These are phyloP conservation scores for Paramecium octaurelia DNA, from an alignment of 73 alveolate species.

Conservation along the genomic window DNA sequence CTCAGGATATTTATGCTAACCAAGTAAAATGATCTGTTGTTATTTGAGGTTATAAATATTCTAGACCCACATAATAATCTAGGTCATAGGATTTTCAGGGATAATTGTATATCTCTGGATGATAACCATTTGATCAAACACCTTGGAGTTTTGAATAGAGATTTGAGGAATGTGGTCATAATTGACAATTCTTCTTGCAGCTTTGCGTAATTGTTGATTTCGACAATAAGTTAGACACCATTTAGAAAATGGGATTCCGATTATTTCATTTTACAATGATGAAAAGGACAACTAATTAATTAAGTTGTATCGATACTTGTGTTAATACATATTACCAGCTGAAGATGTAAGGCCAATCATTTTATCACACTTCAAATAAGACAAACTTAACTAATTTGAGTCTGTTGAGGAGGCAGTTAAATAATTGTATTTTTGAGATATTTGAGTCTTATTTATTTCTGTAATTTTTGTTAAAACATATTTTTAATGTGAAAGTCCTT, in stretches of 20 bases:
- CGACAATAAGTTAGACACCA: constrained; percentile 68
- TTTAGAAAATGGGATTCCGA: constrained; percentile 82
- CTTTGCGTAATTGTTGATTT: constrained; percentile 27
- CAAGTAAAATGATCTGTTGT: constrained; percentile 15
- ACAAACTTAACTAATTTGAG: not conserved
- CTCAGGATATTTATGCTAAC: constrained; percentile 68
- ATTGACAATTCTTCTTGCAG: constrained; percentile 76
- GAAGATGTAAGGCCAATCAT: constrained; percentile 39
- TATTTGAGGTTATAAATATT: constrained; percentile 30
- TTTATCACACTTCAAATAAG: not conserved
- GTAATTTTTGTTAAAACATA: not conserved
- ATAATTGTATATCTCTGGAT: constrained; percentile 29
- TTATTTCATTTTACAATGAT: constrained; percentile 71
- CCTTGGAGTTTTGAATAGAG: constrained; percentile 55
- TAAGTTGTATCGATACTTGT: constrained; percentile 43
- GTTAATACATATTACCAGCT: not conserved
- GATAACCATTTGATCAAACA: constrained; percentile 2
- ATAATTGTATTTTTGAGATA: constrained; percentile 18
- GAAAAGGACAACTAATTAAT: constrained; percentile 61
- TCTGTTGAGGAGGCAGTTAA: constrained; percentile 3
- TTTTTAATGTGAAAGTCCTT: constrained; percentile 13
- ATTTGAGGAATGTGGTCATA: constrained; percentile 66
- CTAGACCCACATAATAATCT: constrained; percentile 47
- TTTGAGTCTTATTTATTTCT: constrained; percentile 7
- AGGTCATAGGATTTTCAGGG: constrained; percentile 35